These are phyloP conservation scores for Oehlia diaphana DNA, from an alignment of 192 early-diverging fungal genomes.

Conservation along the genomic window DNA sequence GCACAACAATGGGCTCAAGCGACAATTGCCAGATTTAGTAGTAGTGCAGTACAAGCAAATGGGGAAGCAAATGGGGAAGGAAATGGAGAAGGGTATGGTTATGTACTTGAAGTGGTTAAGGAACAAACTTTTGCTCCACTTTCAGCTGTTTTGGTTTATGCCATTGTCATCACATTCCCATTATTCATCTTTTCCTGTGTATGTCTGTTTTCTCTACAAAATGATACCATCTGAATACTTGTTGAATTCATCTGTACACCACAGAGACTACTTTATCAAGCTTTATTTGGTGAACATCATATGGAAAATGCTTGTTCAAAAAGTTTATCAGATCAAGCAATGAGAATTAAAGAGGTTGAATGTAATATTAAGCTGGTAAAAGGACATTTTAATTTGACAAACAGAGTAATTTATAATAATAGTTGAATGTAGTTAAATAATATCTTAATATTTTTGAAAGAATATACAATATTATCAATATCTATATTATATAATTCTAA, in stretches of 20 bases:
- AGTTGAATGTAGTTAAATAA: too few species aligned
- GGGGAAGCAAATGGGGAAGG: not conserved
- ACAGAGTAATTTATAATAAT: too few species aligned
- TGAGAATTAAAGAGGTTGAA: not conserved
- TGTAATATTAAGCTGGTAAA: not conserved
- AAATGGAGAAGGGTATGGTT: not conserved
- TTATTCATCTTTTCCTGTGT: not conserved
- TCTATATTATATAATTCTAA: too few species aligned
- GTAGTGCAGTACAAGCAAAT: not conserved
- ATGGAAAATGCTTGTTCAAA: not conserved
- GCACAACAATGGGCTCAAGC: not conserved
- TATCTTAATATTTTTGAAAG: too few species aligned
- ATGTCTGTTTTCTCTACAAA: not conserved
- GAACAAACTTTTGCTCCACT: not conserved
- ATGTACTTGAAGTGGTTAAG: not conserved
- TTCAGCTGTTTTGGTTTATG: not conserved
- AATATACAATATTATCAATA: too few species aligned
- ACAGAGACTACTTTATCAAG: constrained; percentile 3
- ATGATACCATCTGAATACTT: not conserved
- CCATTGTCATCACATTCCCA: not conserved
- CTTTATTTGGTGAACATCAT: not conserved
- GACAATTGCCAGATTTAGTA: not conserved
- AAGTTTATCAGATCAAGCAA: not conserved
- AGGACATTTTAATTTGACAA: too few species aligned
- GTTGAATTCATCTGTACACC: not conserved